Conservation (phyloP, 345 rosid genomes). For the Trapa incisa region DNA sequence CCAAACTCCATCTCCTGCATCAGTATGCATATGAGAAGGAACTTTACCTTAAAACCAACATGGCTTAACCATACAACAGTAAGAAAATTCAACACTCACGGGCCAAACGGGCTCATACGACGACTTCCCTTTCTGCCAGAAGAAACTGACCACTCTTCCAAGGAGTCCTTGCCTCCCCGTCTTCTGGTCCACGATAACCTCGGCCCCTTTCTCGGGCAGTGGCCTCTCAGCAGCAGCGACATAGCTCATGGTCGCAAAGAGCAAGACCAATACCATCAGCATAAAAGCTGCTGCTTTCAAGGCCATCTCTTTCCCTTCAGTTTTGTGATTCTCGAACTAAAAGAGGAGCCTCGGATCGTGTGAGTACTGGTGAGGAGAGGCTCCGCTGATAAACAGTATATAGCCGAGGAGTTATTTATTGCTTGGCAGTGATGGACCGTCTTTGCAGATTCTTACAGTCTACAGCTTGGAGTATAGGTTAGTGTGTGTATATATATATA, state of each 20-base stretch:
- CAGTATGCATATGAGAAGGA: background rate
- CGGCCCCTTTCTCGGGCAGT: conserved; percentile 16
- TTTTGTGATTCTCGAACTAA: background rate
- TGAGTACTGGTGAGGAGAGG: background rate
- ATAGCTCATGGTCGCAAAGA: conserved; percentile 7
- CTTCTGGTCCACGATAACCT: conserved; percentile 9
- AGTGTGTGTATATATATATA: background rate
- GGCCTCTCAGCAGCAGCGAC: conserved; percentile 31
- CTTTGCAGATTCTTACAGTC: too few relatives aligned
- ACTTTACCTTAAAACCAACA: background rate
- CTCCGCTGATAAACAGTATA: background rate
- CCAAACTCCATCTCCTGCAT: conserved; percentile 52
- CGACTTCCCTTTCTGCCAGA: conserved; percentile 46
- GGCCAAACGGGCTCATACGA: conserved; percentile 67
- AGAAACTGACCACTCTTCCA: conserved; percentile 25
- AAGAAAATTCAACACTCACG: conserved; percentile 26
- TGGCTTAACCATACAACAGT: background rate
- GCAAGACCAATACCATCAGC: conserved; percentile 15
- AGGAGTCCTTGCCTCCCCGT: conserved; percentile 11
- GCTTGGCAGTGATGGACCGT: background rate
- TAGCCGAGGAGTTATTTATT: background rate
- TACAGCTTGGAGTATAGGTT: too few relatives aligned
- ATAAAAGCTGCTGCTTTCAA: conserved; percentile 5
- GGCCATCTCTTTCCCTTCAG: conserved; percentile 12
- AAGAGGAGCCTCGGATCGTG: background rate